phyloP scores from a whole-genome alignment of 495 filamentous ascomycete species.

The Hyaloscypha bicolor region DNA sequence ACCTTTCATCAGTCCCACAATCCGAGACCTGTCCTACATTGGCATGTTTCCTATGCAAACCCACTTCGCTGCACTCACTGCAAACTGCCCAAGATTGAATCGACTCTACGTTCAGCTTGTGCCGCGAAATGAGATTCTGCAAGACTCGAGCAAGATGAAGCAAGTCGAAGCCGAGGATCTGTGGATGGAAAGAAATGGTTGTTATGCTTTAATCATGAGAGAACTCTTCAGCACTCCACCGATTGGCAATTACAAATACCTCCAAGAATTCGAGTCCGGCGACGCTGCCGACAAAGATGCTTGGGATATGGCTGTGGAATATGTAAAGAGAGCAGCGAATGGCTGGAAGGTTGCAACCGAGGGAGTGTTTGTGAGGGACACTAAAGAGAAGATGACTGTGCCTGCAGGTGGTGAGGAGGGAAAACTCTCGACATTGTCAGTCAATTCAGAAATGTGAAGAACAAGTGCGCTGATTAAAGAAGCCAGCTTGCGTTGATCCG shows the following conservation, averaged over 20 bases:
- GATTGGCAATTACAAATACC: slow-evolving; percentile 38
- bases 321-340: slow-evolving; percentile 35
- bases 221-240: slow-evolving; percentile 36
- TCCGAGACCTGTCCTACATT: slow-evolving; percentile 48
- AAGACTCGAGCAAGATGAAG: slow-evolving; percentile 39
- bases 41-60: slow-evolving; percentile 47
- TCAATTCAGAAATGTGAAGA: slow-evolving; percentile 13
- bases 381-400: slow-evolving; percentile 12
- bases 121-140: slow-evolving; percentile 41
- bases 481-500: slow-evolving; percentile 26
- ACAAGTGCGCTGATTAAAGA: slow-evolving; percentile 3
- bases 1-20: slow-evolving; percentile 31
- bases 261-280: slow-evolving; percentile 47
- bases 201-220: slow-evolving; percentile 43
- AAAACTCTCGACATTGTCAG: slow-evolving; percentile 32
- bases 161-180: slow-evolving; percentile 40
- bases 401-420: slow-evolving; percentile 29
- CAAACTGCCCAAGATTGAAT: slow-evolving; percentile 42
- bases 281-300: slow-evolving; percentile 44
- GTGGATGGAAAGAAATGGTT: slow-evolving; percentile 49
- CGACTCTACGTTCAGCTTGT: slow-evolving; percentile 47
- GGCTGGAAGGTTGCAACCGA: slow-evolving; percentile 43
- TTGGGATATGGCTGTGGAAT: slow-evolving; percentile 47
- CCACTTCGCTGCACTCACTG: slow-evolving; percentile 41
- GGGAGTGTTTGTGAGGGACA: slow-evolving; percentile 41